Evolutionary conservation across 2,329 filamentous ascomycete species (phyloP), one percentile per base, ranked within the genome.

Genomic region (Beauveria bassiana): DNA sequence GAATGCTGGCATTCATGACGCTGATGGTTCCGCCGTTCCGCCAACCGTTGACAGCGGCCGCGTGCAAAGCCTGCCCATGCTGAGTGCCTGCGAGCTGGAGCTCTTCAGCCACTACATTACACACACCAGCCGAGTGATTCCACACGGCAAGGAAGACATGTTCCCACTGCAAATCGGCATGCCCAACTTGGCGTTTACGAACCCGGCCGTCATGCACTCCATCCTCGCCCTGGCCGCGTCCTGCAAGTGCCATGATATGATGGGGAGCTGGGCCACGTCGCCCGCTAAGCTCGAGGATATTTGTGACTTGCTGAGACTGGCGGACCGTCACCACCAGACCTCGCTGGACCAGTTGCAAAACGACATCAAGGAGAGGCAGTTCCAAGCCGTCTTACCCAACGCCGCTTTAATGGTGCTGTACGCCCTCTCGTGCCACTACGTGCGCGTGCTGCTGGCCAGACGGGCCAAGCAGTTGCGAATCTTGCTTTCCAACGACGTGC

Each of bases 361-460:
- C 0, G 67, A 70, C 0, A 71, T 78, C 3, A 65, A 68, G 1
- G 61, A 66, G 3, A 66, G 70, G 14, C 66, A 69, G 1, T 77
- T 75, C 54, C 72, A 75, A 56, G 61, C 68, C 55, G 63, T 75
- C 1, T 68, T 76, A 8, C 72, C 74, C 10, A 76, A 77, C 56
- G 74, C 75, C 0, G 71, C 75, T 0, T 63, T 78, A 10, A 78
- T 78, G 76, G 74, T 74, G 3, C 68, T 78, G 26, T 77, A 77
- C 20, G 73, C 70, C 0, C 74, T 72, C 0, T 73, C 71, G 0
- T 77, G 70, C 43, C 75, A 78, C 43, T 68, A 65, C 14, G 65
- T 73, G 9, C 71, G 75, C 1, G 72, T 77, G 2, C 68, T 68
- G 22, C 64, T 77, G 4, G 66, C 70, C 0, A 66, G 67, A 20